These are phyloP conservation scores for Cochlearia excelsa DNA, from an alignment of 345 rosid genomes.

Conservation along the genomic window DNA sequence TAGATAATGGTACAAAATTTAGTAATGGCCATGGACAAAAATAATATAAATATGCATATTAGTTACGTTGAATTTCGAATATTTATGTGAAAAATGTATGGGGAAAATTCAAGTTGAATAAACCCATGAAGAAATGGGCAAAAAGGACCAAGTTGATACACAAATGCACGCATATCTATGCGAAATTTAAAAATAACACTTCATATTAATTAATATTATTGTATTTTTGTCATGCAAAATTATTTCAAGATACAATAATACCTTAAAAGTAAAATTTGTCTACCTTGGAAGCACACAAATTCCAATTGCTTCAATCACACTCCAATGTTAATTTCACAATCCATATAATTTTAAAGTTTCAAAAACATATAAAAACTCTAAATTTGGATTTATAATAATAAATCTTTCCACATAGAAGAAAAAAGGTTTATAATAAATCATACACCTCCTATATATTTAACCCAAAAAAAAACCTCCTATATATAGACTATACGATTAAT, in stretches of 20 bases:
- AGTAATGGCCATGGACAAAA: not conserved
- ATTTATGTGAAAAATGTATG: conserved; percentile 22
- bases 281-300: conserved; percentile 22
- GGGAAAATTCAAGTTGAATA: conserved; percentile 24
- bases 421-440: no score
- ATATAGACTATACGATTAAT: no score
- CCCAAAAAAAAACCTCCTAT: no score
- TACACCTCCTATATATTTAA: no score
- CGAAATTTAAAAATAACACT: conserved; percentile 21
- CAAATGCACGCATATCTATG: conserved; percentile 37
- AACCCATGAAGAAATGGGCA: conserved; percentile 31
- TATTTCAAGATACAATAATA: not conserved
- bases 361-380: not conserved
- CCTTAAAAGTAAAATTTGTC: not conserved
- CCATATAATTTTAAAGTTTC: not conserved
- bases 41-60: not conserved
- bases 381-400: not conserved
- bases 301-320: conserved; percentile 22
- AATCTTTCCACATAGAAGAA: no score
- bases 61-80: not conserved
- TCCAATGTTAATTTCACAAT: conserved; percentile 9
- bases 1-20: not conserved
- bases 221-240: conserved; percentile 14
- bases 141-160: conserved; percentile 31
- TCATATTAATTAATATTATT: conserved; percentile 23